These are phyloP conservation scores for Phyllostachys edulis DNA, from an alignment of 176 grass and related monocot species.

Conservation along the genomic window DNA sequence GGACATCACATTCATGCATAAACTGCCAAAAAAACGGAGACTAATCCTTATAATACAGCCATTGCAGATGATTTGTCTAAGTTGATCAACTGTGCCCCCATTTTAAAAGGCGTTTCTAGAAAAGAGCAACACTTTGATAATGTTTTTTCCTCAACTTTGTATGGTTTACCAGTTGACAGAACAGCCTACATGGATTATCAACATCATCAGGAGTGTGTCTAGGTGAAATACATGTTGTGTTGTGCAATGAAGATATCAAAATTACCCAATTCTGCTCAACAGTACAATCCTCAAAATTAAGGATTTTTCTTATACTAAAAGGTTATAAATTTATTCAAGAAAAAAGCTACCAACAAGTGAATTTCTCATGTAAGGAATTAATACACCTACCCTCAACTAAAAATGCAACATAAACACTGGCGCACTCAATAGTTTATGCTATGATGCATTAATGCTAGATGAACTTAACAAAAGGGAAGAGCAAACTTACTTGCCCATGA, in stretches of 20 bases:
- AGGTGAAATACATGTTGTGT: neutral
- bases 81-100: neutral
- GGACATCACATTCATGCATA: conserved; percentile 10
- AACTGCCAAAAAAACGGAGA: neutral
- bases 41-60: neutral
- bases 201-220: neutral
- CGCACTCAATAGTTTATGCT: neutral
- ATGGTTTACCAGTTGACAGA: neutral
- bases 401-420: neutral
- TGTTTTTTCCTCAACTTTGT: neutral
- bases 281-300: conserved; percentile 14
- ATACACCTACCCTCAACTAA: neutral
- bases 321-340: neutral
- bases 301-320: neutral
- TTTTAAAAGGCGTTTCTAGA: neutral
- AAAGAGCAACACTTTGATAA: neutral
- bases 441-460: neutral
- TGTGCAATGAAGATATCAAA: neutral
- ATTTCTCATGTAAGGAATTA: too few relatives aligned
- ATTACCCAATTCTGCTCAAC: neutral
- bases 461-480: conserved; percentile 1
- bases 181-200: neutral
- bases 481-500: conserved; percentile 76
- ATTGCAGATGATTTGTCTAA: neutral
- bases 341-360: neutral